These are phyloP conservation scores for Pseudocercospora fijiensis DNA, from an alignment of 2,329 filamentous ascomycete genomes.

Conservation along the genomic window DNA sequence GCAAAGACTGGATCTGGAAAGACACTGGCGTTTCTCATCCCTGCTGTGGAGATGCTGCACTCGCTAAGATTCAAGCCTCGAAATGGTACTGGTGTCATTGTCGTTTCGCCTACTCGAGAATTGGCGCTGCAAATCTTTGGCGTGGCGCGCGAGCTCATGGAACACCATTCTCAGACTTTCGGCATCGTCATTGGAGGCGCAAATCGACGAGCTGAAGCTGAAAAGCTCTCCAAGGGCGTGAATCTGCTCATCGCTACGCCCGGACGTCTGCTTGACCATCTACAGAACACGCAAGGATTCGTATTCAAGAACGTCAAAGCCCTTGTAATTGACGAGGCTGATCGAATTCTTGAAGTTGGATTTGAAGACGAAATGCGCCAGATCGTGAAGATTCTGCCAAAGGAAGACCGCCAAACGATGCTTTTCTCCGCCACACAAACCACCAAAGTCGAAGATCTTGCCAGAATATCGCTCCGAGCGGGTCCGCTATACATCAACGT, in stretches of 20 bases:
- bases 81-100: slow-evolving; percentile 86
- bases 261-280: slow-evolving; percentile 85
- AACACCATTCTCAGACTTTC: slow-evolving; percentile 88
- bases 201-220: slow-evolving; percentile 83
- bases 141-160: slow-evolving; percentile 89
- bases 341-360: slow-evolving; percentile 92
- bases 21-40: slow-evolving; percentile 90
- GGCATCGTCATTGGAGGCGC: slow-evolving; percentile 96
- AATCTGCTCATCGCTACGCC: slow-evolving; percentile 94
- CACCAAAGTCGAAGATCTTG: slow-evolving; percentile 96
- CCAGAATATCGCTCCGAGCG: slow-evolving; percentile 84
- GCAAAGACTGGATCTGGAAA: slow-evolving; percentile 97
- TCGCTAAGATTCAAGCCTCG: slow-evolving; percentile 90
- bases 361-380: slow-evolving; percentile 99
- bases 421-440: slow-evolving; percentile 99
- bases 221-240: slow-evolving; percentile 91
- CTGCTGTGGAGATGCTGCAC: slow-evolving; percentile 88
- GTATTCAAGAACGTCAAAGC: slow-evolving; percentile 90
- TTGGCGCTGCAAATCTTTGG: slow-evolving; percentile 94
- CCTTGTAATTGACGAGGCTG: slow-evolving; percentile 92
- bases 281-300: slow-evolving; percentile 88
- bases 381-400: slow-evolving; percentile 90
- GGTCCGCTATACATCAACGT: slow-evolving; percentile 97
- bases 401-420: slow-evolving; percentile 87
- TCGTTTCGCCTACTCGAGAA: slow-evolving; percentile 91